A percentile compares a stretch with the other conserved stretches of the same genome.
Conservation (phyloP, 1,284 basidiomycete genomes). For the Ceratobasidium theobromae region DNA sequence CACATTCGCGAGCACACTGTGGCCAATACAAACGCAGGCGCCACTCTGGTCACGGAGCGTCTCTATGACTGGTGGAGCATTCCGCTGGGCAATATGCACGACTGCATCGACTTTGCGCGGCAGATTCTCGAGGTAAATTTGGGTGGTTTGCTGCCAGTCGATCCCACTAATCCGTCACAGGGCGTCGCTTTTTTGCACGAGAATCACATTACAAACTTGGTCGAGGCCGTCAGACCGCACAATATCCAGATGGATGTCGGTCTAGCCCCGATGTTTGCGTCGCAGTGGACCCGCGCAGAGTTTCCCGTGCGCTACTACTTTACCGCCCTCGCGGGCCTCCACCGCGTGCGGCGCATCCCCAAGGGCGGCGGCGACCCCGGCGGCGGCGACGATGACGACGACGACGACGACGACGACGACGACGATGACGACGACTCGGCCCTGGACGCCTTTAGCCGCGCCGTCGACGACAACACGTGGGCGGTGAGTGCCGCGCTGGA, state of each 20-base stretch:
- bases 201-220: constrained; percentile 32
- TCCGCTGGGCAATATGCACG: constrained; percentile 30
- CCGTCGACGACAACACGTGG: constrained; percentile 22
- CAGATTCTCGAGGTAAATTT: constrained; percentile 35
- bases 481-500: constrained; percentile 3
- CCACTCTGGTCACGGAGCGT: constrained; percentile 30
- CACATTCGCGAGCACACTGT: constrained; percentile 32
- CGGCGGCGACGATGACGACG: neutral
- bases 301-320: constrained; percentile 34
- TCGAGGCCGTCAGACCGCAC: constrained; percentile 29
- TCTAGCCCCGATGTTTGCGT: constrained; percentile 17
- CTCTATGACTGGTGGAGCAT: constrained; percentile 31
- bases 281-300: constrained; percentile 32
- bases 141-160: neutral
- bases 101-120: constrained; percentile 29
- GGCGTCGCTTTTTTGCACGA: constrained; percentile 35
- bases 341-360: constrained; percentile 7
- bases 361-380: neutral
- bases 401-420: neutral
- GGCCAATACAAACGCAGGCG: constrained; percentile 20
- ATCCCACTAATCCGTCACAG: constrained; percentile 1
- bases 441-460: neutral
- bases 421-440: neutral
- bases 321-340: constrained; percentile 7
- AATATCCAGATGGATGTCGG: constrained; percentile 36